Evolutionary conservation across 805 yeast species (phyloP).

Genomic region (Lachancea fermentati): DNA sequence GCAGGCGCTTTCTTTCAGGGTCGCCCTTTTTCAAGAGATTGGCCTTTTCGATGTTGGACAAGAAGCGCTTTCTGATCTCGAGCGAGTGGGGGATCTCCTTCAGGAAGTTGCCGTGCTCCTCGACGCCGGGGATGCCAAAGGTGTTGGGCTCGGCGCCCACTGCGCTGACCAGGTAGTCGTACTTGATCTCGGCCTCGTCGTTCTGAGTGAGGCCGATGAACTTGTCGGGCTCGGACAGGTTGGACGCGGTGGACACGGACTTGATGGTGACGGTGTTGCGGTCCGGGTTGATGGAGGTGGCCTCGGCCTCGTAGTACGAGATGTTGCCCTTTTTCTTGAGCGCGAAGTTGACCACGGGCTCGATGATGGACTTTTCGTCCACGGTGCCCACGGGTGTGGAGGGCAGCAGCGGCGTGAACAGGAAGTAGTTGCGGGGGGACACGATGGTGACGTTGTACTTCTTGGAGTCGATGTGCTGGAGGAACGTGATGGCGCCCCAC

Average conservation of each 20-base stretch:
- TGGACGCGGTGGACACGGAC: constrained; percentile 32
- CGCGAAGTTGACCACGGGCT: constrained; percentile 86
- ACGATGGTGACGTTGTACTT: constrained; percentile 84
- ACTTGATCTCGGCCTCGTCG: constrained; percentile 44
- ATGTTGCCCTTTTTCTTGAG: constrained; percentile 74
- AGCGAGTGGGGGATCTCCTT: constrained; percentile 87
- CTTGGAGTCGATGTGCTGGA: constrained; percentile 79
- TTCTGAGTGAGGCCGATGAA: constrained; percentile 35
- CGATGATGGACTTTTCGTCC: constrained; percentile 85
- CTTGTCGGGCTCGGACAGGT: constrained; percentile 29
- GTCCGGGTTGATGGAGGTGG: constrained; percentile 74
- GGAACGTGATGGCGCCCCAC: constrained; percentile 88
- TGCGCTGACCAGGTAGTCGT: constrained; percentile 82
- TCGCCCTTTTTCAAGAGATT: constrained; percentile 71
- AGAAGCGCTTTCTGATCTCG: constrained; percentile 71
- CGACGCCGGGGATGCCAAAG: constrained; percentile 89
- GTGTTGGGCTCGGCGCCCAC: constrained; percentile 95
- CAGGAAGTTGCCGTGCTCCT: constrained; percentile 75
- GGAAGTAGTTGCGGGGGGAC: constrained; percentile 89
- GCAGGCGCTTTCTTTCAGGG: constrained; percentile 77
- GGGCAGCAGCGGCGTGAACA: constrained; percentile 90
- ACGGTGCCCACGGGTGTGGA: constrained; percentile 92
- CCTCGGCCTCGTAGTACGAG: constrained; percentile 83
- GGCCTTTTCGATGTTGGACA: constrained; percentile 87
- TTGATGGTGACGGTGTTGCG: constrained; percentile 63